Evolutionary conservation across 169 alveolate genomes (phyloP).

Genomic region (Plasmodium knowlesi): DNA sequence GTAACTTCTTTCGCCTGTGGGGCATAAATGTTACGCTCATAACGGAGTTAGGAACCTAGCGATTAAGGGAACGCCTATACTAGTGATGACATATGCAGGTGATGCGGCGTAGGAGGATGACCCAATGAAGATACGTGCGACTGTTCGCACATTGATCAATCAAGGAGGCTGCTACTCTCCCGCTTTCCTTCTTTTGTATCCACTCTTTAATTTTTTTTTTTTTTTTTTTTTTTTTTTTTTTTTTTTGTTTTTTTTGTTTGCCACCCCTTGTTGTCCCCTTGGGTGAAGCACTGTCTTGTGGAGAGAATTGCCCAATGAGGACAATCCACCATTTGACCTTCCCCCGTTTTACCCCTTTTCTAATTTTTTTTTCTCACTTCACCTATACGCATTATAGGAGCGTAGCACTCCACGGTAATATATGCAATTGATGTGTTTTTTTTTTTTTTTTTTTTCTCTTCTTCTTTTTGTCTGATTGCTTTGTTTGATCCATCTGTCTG

Average conservation of each 20-base stretch:
- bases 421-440: neutral
- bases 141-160: too few relatives aligned
- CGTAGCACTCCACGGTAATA: neutral
- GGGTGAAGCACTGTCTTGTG: neutral
- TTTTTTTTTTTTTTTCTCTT: too few relatives aligned
- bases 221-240: neutral
- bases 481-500: too few relatives aligned
- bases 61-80: too few relatives aligned
- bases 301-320: neutral
- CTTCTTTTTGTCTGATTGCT: too few relatives aligned
- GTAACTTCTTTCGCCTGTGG: conserved; percentile 25
- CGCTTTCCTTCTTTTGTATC: neutral
- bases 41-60: neutral
- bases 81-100: too few relatives aligned
- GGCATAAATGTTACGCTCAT: conserved; percentile 11
- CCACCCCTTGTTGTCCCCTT: neutral
- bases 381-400: neutral
- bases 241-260: neutral
- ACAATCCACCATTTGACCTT: neutral
- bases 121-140: neutral
- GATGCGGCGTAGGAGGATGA: too few relatives aligned
- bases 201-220: neutral
- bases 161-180: too few relatives aligned
- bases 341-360: neutral
- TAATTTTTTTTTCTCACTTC: neutral